Conservation (phyloP, 805 yeast species). For the Ogataea haglerorum region DNA sequence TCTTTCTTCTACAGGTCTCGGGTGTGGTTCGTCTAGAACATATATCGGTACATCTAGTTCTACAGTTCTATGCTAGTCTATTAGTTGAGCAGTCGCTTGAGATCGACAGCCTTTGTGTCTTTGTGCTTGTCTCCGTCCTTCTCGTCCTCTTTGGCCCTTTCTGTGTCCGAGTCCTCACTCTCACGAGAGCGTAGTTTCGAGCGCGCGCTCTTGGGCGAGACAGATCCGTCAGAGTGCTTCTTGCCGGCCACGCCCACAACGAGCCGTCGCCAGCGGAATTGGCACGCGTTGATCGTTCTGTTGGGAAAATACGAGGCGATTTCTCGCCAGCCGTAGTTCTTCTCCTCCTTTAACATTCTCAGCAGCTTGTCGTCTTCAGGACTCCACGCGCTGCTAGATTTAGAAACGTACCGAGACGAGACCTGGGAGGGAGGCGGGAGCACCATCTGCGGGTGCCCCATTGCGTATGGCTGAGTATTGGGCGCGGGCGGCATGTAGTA, state of each 20-base stretch:
- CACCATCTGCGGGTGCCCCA: background rate
- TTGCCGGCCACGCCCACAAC: constrained; percentile 35
- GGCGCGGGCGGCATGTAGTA: constrained; percentile 3
- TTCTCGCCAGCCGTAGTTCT: constrained; percentile 86
- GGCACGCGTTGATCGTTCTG: constrained; percentile 87
- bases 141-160: background rate
- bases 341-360: constrained; percentile 75
- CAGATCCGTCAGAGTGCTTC: constrained; percentile 1
- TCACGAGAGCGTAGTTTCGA: background rate
- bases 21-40: background rate
- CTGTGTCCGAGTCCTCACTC: background rate
- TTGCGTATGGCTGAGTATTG: background rate
- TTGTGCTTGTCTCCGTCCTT: background rate
- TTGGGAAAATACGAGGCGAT: constrained; percentile 74
- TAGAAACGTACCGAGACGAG: constrained; percentile 12
- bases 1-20: background rate
- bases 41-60: background rate
- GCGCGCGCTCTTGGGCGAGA: constrained; percentile 4
- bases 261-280: constrained; percentile 80
- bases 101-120: constrained; percentile 3
- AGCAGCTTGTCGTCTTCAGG: constrained; percentile 70
- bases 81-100: constrained; percentile 6
- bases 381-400: constrained; percentile 60
- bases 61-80: constrained; percentile 2
- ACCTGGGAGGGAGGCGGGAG: background rate